Evolutionary conservation across 306 rosid species (phyloP).

Genomic region (Cicer chorassanicum): DNA sequence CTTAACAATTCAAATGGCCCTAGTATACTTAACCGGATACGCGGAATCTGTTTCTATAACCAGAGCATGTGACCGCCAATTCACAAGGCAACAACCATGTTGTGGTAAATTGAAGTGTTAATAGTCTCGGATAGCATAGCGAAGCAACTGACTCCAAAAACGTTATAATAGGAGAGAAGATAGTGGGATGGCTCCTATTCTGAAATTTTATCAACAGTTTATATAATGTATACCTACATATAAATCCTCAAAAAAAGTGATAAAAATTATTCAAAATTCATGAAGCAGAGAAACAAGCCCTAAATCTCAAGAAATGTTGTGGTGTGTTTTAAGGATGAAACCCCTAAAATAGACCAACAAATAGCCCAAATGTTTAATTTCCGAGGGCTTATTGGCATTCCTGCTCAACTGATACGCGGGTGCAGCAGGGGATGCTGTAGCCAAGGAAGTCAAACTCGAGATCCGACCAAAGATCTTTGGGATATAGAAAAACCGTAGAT

Average conservation of each 20-base stretch:
- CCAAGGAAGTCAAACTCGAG: too few relatives aligned
- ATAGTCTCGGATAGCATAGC: neutral
- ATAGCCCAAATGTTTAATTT: neutral
- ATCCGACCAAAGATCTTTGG: too few relatives aligned
- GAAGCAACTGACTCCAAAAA: neutral
- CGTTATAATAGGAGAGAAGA: neutral
- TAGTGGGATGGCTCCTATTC: neutral
- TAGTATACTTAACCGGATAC: slow-evolving; percentile 1
- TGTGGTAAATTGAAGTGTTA: neutral
- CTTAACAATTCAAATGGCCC: slow-evolving; percentile 1
- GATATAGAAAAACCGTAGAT: too few relatives aligned
- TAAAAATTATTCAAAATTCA: too few relatives aligned
- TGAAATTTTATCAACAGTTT: too few relatives aligned
- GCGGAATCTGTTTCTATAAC: neutral
- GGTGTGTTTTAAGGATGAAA: neutral
- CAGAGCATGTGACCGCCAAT: neutral
- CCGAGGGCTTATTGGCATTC: neutral
- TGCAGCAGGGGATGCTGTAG: neutral
- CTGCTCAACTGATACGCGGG: neutral
- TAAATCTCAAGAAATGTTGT: neutral
- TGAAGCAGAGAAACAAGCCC: neutral
- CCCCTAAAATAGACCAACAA: neutral
- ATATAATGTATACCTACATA: too few relatives aligned
- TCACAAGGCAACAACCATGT: slow-evolving; percentile 20
- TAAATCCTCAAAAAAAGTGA: too few relatives aligned